Evolutionary conservation across 1,284 basidiomycete genomes (phyloP), one percentile per base, ranked within the genome.

Genomic region (Fereydounia khargensis): DNA sequence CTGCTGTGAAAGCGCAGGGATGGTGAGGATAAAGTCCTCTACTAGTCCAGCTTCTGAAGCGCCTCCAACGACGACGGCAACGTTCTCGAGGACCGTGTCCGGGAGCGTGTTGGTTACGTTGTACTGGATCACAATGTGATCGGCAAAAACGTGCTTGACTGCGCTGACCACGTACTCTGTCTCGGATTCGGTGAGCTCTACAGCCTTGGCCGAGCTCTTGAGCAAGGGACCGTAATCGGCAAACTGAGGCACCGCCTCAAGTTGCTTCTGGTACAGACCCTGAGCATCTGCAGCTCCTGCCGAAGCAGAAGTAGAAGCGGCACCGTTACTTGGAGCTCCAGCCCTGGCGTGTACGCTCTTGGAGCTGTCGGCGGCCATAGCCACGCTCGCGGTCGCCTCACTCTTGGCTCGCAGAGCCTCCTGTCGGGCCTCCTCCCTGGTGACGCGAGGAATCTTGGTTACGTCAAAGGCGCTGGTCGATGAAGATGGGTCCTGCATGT

Each of bases 41-140:
- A 83, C 85, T 61, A 98, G 78, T 1, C 85, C 86, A 13, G 81
- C 80, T 27, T 79, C 78, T 20, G 91, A 89, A 58, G 86, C 83
- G 86, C 97, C 94, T 65, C 91, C 82, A 10, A 98, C 89, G n/a
- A 91, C 88, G 17, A 75, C 69, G 10, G 61, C 68, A 16, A 95
- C 90, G 66, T 92, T 85, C 76, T 98, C 95, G 51, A 99, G 81
- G 5, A 98, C 87, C 3, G 90, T 92, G 76, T 99, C 95, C n/a
- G 91, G 86, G 43, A 99, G 82, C n/a, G 95, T 98, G 77, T 98
- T 98, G 48, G 90, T 89, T 40, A 98, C 85, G 79, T 97, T 96
- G 84, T 91, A 97, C 87, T 98, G 66, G 35, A 65, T 45, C 31
- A 99, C 94, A 54, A 98, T 78, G 76, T 98, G 89, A 55, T 91